Evolutionary conservation across 305 asterid genomes (phyloP).

Genomic region (Fraxinus nigra): DNA sequence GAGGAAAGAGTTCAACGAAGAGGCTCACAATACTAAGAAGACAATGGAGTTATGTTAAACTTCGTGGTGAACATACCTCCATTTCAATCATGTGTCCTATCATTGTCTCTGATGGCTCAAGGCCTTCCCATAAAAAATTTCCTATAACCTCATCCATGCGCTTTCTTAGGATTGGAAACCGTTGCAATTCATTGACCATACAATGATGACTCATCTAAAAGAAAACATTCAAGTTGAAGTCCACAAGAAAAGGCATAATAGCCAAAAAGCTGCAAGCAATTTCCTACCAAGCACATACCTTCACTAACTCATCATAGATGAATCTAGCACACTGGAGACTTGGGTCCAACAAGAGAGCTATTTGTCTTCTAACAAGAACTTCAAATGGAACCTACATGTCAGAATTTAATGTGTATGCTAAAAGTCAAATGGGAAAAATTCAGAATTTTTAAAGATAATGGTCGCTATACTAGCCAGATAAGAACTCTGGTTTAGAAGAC

Average conservation of each 20-base stretch:
- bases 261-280: conserved; percentile 6
- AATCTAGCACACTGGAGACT: conserved; percentile 94
- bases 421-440: conserved; percentile 7
- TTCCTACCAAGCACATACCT: conserved; percentile 41
- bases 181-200: conserved; percentile 71
- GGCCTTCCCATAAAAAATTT: conserved; percentile 79
- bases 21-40: not conserved
- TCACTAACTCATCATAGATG: conserved; percentile 81
- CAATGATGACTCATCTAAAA: conserved; percentile 80
- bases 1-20: not conserved
- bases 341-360: conserved; percentile 85
- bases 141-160: conserved; percentile 74
- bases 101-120: conserved; percentile 95
- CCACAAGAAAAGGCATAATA: conserved; percentile 22
- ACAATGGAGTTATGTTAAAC: not conserved
- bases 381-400: conserved; percentile 84
- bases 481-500: conserved; percentile 26
- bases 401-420: conserved; percentile 16
- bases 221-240: conserved; percentile 21
- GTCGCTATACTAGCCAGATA: not conserved
- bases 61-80: conserved; percentile 59
- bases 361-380: conserved; percentile 78
- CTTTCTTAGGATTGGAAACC: conserved; percentile 68
- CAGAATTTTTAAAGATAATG: conserved; percentile 3
- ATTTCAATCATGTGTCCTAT: conserved; percentile 88